Conservation (phyloP, 148 eudicot species). For the Silene latifolia region DNA sequence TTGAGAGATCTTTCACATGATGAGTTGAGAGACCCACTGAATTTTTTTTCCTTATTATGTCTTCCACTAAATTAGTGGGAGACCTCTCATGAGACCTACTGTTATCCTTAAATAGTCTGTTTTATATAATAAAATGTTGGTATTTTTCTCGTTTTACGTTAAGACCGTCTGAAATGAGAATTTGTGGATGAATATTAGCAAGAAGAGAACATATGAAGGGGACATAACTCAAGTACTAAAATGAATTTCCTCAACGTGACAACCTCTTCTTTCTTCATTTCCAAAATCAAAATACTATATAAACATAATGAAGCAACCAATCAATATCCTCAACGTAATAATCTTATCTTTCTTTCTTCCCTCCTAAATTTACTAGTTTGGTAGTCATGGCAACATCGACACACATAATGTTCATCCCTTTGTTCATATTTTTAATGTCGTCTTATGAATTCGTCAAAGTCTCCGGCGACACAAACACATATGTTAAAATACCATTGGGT, state of each 20-base stretch:
- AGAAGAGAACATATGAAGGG: background rate
- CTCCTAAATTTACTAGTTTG: background rate
- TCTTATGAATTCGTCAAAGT: too few relatives aligned
- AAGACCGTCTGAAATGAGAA: too few relatives aligned
- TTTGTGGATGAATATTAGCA: too few relatives aligned
- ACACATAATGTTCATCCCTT: background rate
- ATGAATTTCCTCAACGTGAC: constrained; percentile 2
- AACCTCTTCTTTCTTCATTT: background rate
- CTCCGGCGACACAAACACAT: background rate
- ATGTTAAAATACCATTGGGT: background rate
- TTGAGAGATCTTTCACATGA: too few relatives aligned
- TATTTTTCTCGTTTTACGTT: too few relatives aligned
- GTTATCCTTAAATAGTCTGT: too few relatives aligned
- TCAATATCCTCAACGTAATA: background rate
- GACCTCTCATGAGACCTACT: too few relatives aligned
- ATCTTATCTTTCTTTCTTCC: background rate
- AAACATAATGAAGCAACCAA: background rate
- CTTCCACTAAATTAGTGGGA: too few relatives aligned
- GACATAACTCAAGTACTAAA: background rate
- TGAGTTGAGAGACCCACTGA: too few relatives aligned
- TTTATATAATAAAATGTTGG: too few relatives aligned
- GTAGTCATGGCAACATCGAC: background rate
- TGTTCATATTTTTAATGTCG: background rate
- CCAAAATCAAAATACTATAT: background rate
- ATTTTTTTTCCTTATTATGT: too few relatives aligned